Conservation (phyloP, 371 early-diverging fungal genomes). For the Ordospora colligata region DNA sequence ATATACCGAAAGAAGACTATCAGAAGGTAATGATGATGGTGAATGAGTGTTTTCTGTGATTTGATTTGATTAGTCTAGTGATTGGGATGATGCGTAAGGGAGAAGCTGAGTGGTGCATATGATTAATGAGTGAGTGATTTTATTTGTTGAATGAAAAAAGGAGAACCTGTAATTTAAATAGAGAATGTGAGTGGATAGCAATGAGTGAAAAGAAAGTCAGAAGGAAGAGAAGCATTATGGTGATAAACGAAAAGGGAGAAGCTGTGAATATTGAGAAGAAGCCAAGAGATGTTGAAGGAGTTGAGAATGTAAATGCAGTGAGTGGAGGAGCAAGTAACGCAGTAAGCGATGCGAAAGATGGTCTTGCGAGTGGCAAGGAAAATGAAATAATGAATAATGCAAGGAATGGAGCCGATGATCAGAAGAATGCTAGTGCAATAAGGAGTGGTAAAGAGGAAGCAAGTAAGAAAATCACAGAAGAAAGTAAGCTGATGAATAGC, state of each 20-base stretch:
- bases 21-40: background rate
- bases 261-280: background rate
- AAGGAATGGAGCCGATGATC: background rate
- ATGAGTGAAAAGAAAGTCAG: constrained; percentile 18
- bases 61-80: background rate
- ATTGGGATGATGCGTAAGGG: background rate
- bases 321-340: background rate
- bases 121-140: background rate
- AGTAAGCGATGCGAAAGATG: background rate
- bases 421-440: background rate
- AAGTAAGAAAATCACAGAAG: background rate
- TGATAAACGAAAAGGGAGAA: constrained; percentile 28
- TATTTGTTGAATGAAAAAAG: background rate
- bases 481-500: background rate
- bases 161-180: constrained; percentile 1
- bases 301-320: background rate
- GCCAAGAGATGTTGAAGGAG: background rate
- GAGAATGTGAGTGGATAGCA: background rate
- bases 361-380: background rate
- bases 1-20: background rate
- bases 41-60: background rate
- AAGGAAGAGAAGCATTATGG: constrained; percentile 21
- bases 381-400: background rate
- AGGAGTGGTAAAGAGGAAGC: background rate
- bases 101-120: background rate